These are phyloP conservation scores for Ascochyta lentis DNA, from an alignment of 2,329 filamentous ascomycete genomes.

Conservation along the genomic window DNA sequence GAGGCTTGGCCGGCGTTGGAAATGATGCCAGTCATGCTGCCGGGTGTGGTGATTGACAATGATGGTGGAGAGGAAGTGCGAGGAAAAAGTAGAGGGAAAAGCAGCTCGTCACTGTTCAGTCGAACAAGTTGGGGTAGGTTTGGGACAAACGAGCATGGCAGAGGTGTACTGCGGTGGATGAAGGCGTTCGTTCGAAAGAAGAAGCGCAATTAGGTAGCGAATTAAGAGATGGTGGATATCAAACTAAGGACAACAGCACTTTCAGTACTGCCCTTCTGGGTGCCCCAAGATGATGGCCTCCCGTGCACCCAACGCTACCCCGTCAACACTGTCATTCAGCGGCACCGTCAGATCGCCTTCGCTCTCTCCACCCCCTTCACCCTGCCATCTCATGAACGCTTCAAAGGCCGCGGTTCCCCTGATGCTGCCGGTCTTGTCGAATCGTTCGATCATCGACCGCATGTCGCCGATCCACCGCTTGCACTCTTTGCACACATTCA, in stretches of 20 bases:
- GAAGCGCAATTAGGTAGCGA: neutral
- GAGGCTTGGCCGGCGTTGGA: neutral
- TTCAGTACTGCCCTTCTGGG: conserved; percentile 20
- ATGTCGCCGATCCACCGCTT: conserved; percentile 37
- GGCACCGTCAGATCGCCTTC: conserved; percentile 33
- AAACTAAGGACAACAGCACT: no score
- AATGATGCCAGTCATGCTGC: neutral
- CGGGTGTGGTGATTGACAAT: neutral
- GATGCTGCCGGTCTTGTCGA: conserved; percentile 41
- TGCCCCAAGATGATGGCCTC: conserved; percentile 35
- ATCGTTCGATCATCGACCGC: conserved; percentile 39
- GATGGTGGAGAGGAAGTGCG: neutral
- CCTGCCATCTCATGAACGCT: conserved; percentile 37
- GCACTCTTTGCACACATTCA: conserved; percentile 42
- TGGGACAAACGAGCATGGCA: no score
- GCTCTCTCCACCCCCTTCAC: conserved; percentile 24
- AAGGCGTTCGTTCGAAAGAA: neutral
- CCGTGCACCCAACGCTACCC: conserved; percentile 22
- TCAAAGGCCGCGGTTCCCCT: conserved; percentile 39
- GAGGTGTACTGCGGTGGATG: neutral
- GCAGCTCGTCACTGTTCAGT: neutral
- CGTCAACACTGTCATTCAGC: conserved; percentile 23
- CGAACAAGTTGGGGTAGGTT: no score
- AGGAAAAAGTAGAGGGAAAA: neutral
- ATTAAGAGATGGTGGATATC: neutral